Evolutionary conservation across 495 filamentous ascomycete genomes (phyloP), one percentile per base, ranked within the genome.

Genomic region (Trichoderma reesei): DNA sequence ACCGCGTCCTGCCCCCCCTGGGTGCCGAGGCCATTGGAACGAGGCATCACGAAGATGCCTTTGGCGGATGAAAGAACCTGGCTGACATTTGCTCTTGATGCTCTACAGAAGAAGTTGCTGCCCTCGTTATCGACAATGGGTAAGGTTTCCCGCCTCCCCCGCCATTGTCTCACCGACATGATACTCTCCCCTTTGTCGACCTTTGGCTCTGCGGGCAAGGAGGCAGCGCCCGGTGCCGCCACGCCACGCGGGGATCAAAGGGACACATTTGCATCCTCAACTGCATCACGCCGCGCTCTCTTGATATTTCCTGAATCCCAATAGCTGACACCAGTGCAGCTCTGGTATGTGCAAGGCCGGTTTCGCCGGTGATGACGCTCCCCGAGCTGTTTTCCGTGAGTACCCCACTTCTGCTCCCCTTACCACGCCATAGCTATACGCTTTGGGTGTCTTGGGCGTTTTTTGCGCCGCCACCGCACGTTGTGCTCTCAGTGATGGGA

Each of bases 101-200:
- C 65, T 66, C 63, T 83, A 80, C 76, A 98, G 94, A 98, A 84
- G 94, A 98, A 89, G 94, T 98, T 82, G 94, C 94, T 80, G 94
- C 94, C 80, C 93, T 98, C 91, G 94, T 98, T 81, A 98, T 98
- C 81, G 94, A 98, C 92, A 98, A 98, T 98, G 94, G 94, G 94
- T 98, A 90, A 86, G 91, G 38, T 39, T 39, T 26, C 26, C 26
- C 26, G 26, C 38, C 75, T 73, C 64, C 69, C 64, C 66, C 65
- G 26, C 63, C 65, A 34, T 64, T 64, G 42, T 69, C 68, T 73
- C 71, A 72, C 71, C 72, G 72, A 72, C 72, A 71, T 66, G 71
- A 67, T 63, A 66, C 64, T 67, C 71, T 60, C 71, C 60, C 64
- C 44, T 65, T 59, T 39, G 38, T 59, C 65, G 63, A 62, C 34